Evolutionary conservation across 371 early-diverging fungal genomes (phyloP).

Genomic region (Batrachochytrium dendrobatidis): DNA sequence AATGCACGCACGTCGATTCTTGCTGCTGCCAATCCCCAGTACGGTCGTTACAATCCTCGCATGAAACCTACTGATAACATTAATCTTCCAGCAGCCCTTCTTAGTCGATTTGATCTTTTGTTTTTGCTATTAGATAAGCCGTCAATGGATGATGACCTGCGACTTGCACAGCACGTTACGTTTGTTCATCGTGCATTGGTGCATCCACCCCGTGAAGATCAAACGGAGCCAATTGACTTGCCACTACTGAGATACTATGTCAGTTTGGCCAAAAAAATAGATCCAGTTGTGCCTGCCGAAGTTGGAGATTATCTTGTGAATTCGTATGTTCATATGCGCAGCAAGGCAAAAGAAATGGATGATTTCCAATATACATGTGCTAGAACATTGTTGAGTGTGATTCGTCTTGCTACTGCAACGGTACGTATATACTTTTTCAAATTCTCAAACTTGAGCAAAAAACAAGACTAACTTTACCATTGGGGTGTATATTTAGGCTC

Average conservation of each 20-base stretch:
- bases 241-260: slow-evolving; percentile 11
- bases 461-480: too few species aligned
- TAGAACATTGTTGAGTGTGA: slow-evolving; percentile 83
- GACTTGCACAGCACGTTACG: slow-evolving; percentile 78
- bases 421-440: slow-evolving; percentile 12
- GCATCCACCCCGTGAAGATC: slow-evolving; percentile 50
- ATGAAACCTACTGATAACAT: slow-evolving; percentile 67
- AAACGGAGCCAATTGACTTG: slow-evolving; percentile 53
- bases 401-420: slow-evolving; percentile 84
- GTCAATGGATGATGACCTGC: slow-evolving; percentile 6
- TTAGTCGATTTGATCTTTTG: slow-evolving; percentile 95
- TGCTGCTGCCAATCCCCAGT: slow-evolving; percentile 97
- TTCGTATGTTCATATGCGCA: slow-evolving; percentile 76
- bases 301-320: slow-evolving; percentile 83
- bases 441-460: not conserved
- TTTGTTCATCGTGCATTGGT: slow-evolving; percentile 72
- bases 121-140: slow-evolving; percentile 64
- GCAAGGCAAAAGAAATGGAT: slow-evolving; percentile 53
- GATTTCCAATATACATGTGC: slow-evolving; percentile 63
- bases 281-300: slow-evolving; percentile 61
- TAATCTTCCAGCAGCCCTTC: slow-evolving; percentile 89
- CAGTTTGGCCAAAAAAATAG: not conserved
- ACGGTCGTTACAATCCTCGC: slow-evolving; percentile 26
- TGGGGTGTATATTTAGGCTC: slow-evolving; percentile 47
- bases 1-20: slow-evolving; percentile 98